Evolutionary conservation across 805 yeast species (phyloP).

Genomic region (Candida xiaguanensis): DNA sequence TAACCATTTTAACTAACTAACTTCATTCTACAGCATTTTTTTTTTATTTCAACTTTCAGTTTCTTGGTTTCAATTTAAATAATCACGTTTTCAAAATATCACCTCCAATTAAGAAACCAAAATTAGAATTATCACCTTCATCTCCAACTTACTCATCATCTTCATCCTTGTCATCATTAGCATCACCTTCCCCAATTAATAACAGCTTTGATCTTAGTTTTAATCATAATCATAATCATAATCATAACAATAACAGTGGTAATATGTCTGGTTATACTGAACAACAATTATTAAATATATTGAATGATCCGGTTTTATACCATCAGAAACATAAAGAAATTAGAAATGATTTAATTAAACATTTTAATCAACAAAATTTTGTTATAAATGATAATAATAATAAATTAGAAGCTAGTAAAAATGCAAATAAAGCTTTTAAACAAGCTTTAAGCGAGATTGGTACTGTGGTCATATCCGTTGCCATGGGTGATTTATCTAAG

Average conservation of each 20-base stretch:
- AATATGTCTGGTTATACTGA: not conserved
- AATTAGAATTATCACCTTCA: conserved; percentile 2
- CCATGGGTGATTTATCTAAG: conserved; percentile 82
- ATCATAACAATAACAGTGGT: not conserved
- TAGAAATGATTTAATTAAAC: conserved; percentile 27
- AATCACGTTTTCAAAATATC: conserved; percentile 5
- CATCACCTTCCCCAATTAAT: conserved; percentile 2
- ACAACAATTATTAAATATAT: conserved; percentile 27
- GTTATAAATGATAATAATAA: conserved; percentile 22
- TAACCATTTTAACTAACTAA: too few relatives aligned
- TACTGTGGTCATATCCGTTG: conserved; percentile 82
- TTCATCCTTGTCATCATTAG: conserved; percentile 2
- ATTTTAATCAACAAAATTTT: conserved; percentile 28
- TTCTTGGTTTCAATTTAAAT: not conserved
- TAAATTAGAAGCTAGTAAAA: conserved; percentile 32
- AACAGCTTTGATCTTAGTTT: not conserved
- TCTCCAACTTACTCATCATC: conserved; percentile 1
- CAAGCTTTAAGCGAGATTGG: conserved; percentile 77
- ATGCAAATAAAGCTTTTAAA: conserved; percentile 70
- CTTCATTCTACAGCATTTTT: too few relatives aligned
- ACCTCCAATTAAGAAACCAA: conserved; percentile 9
- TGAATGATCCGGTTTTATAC: conserved; percentile 37
- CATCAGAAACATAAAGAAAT: conserved; percentile 23
- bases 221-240: not conserved
- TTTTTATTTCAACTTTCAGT: not conserved